Base-by-base conservation (phyloP, 2,329 filamentous ascomycete species). In the Macroventuria anomochaeta region DNA sequence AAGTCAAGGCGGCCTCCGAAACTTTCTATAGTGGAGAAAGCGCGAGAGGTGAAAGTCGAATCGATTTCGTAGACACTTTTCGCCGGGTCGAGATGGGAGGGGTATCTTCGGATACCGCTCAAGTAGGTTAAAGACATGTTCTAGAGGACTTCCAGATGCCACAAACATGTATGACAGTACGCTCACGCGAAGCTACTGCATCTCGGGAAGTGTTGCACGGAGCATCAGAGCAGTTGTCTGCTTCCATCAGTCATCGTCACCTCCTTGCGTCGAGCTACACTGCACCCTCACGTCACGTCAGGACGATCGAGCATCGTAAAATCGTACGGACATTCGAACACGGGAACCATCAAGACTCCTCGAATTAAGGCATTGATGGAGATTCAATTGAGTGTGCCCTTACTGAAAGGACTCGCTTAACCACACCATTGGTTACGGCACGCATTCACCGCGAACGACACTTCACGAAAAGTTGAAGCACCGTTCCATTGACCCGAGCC, bases 91-190 rank as follows among this genome's bases (percentile, higher is more conserved):
- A 10, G 13, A 28, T 41, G 15, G 6, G 46, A 43, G 46, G 36
- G 41, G 31, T 26, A 34, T 31, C 34, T 17, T 46, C 46, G 46
- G 52, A 13, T 13, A 15, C 23, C 11, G 38, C 21, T 15, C 17
- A 4, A 32, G 20, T 28, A 41, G 37, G 37, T 37, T 37, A 36
- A 29, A 38, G 33, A 41, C 41, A 23, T 34, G 39, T 50, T 55
- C 52, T 50, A 42, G 52, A 55, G 50, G 39, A 55, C 40, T 49
- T 44, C 50, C 38, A 44, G 2, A 37, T 43, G 26, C 26, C 39
- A 42, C 36, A 41, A 32, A 18, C n/a, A 18, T 41, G 32, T 25
- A 25, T 29, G 17, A 20, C 23, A 42, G 43, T 29, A 37, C 37
- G 31, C 23, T 29, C 26, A 43, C 31, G 33, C 48, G 17, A 46